Percentiles rank a stretch among this genome's conserved stretches.
Evolutionary conservation across 2,329 filamentous ascomycete genomes (phyloP).

Genomic region (Chrysosphaeria jannelii): DNA sequence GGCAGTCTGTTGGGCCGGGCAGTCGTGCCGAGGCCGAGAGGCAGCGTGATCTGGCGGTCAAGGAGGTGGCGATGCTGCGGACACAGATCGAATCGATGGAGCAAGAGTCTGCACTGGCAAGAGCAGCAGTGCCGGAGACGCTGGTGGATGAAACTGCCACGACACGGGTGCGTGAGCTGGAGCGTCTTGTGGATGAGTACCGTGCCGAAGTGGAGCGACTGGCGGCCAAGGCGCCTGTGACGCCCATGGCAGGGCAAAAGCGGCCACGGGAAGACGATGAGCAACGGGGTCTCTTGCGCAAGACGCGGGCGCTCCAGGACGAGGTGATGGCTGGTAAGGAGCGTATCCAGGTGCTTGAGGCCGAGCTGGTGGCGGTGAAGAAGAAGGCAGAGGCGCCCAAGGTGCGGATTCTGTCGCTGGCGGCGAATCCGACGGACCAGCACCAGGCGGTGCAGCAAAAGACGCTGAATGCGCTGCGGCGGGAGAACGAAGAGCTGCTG

Average conservation of each 20-base stretch:
- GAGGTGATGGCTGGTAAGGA: slow-evolving; percentile 40
- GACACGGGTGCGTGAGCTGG: slow-evolving; percentile 49
- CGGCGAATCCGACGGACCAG: slow-evolving; percentile 75
- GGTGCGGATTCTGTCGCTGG: slow-evolving; percentile 58
- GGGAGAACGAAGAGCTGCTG: slow-evolving; percentile 63
- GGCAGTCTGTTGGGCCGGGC: too few species aligned
- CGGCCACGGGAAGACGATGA: slow-evolving; percentile 30
- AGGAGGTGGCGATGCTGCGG: slow-evolving; percentile 81
- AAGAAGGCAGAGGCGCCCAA: slow-evolving; percentile 39
- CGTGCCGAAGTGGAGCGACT: slow-evolving; percentile 48
- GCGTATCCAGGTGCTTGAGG: slow-evolving; percentile 37
- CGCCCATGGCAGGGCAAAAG: slow-evolving; percentile 22
- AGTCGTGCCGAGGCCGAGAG: slow-evolving; percentile 49
- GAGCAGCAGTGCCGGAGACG: slow-evolving; percentile 43
- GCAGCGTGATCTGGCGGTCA: slow-evolving; percentile 57
- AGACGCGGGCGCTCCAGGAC: slow-evolving; percentile 62
- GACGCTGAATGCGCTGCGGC: slow-evolving; percentile 46
- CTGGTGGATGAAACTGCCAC: slow-evolving; percentile 49
- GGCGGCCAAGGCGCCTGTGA: slow-evolving; percentile 39
- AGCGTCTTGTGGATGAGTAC: slow-evolving; percentile 66
- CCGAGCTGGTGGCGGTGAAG: slow-evolving; percentile 40
- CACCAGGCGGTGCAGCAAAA: slow-evolving; percentile 58
- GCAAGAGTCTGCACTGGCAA: slow-evolving; percentile 44
- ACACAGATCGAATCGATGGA: slow-evolving; percentile 73
- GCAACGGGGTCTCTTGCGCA: slow-evolving; percentile 37